Conservation (phyloP, 805 yeast genomes). For the Metschnikowia chrysomelidarum region DNA sequence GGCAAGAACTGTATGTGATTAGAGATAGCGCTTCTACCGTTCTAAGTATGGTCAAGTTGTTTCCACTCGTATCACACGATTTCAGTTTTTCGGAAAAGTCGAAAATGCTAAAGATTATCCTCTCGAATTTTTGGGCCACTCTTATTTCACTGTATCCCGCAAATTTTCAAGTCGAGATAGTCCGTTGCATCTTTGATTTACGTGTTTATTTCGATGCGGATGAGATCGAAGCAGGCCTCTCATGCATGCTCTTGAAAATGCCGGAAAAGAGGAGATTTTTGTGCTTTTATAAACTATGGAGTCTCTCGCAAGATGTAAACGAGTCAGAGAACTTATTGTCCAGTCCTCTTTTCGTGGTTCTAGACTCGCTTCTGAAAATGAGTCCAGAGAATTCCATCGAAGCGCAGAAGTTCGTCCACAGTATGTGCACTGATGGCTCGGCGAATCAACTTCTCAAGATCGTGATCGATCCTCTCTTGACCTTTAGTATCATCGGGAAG, state of each 20-base stretch:
- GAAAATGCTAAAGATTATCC: conserved; percentile 38
- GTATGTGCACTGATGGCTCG: conserved; percentile 49
- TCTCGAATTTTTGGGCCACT: conserved; percentile 54
- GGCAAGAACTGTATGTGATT: not conserved
- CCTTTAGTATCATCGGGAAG: conserved; percentile 34
- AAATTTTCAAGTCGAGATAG: conserved; percentile 66
- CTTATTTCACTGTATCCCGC: conserved; percentile 48
- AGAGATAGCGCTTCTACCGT: conserved; percentile 1
- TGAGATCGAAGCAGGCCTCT: conserved; percentile 71
- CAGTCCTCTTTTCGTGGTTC: conserved; percentile 62
- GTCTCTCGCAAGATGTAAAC: conserved; percentile 52
- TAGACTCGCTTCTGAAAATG: conserved; percentile 45
- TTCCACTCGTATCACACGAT: conserved; percentile 32
- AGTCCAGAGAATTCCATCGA: conserved; percentile 20
- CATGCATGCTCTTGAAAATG: conserved; percentile 49
- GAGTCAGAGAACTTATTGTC: conserved; percentile 51
- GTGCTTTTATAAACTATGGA: conserved; percentile 72
- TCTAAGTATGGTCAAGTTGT: conserved; percentile 36
- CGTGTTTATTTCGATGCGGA: conserved; percentile 50
- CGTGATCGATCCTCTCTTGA: conserved; percentile 51
- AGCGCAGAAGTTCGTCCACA: conserved; percentile 49
- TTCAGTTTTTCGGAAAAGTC: conserved; percentile 33
- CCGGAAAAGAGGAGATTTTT: conserved; percentile 33
- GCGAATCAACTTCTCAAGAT: conserved; percentile 61
- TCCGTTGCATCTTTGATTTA: conserved; percentile 60